phyloP scores from a whole-genome alignment of 768 basidiomycete genomes.

The Lactifluus piperatus region DNA sequence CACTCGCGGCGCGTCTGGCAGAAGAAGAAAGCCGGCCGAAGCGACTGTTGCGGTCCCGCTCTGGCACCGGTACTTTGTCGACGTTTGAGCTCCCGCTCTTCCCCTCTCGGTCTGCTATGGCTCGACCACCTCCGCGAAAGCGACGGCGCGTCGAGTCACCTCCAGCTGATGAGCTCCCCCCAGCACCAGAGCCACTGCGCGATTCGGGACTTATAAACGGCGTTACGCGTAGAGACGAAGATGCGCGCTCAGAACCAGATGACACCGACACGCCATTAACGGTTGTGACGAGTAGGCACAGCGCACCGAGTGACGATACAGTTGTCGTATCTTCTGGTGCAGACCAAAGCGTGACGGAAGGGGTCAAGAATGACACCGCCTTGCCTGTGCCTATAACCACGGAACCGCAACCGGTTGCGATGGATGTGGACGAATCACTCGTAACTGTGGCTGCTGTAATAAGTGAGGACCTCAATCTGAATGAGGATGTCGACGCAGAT shows the following conservation, averaged over 20 bases:
- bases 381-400: not conserved
- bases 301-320: conserved; percentile 51
- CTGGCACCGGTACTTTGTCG: conserved; percentile 22
- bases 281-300: conserved; percentile 41
- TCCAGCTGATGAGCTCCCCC: conserved; percentile 17
- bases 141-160: conserved; percentile 28
- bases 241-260: conserved; percentile 38
- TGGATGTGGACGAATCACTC: conserved; percentile 21
- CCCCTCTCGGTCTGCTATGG: not conserved
- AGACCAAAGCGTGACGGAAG: not conserved
- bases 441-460: not conserved
- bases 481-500: conserved; percentile 24
- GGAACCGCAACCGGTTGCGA: conserved; percentile 6
- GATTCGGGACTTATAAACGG: conserved; percentile 1
- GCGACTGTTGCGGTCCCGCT: conserved; percentile 27
- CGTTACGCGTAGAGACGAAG: conserved; percentile 19
- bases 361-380: conserved; percentile 5
- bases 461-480: not conserved
- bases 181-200: conserved; percentile 7
- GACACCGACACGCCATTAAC: conserved; percentile 45
- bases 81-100: conserved; percentile 12
- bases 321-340: conserved; percentile 32
- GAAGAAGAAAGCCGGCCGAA: conserved; percentile 23
- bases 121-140: conserved; percentile 21
- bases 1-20: conserved; percentile 25